Percentiles rank a stretch among this genome's conserved stretches.
phyloP scores from a whole-genome alignment of 495 filamentous ascomycete species.

The Sordaria brevicollis region DNA sequence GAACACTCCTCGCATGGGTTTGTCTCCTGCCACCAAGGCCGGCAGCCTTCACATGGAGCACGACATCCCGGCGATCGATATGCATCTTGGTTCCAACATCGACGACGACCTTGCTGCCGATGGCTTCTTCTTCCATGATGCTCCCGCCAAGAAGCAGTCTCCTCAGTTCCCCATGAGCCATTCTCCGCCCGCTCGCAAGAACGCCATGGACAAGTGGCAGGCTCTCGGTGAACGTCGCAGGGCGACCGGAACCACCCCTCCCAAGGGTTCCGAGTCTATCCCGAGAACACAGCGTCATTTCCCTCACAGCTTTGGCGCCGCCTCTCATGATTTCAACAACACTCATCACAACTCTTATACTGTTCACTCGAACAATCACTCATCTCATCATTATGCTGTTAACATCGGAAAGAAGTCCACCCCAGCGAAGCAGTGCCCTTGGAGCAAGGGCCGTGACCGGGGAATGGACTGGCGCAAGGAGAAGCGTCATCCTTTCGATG shows the following conservation, averaged over 20 bases:
- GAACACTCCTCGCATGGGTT: slow-evolving; percentile 38
- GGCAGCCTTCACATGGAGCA: slow-evolving; percentile 25
- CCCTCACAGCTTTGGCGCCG: slow-evolving; percentile 18
- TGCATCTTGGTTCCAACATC: slow-evolving; percentile 30
- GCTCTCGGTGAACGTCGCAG: slow-evolving; percentile 72
- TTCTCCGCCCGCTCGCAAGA: slow-evolving; percentile 39
- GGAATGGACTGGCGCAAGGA: slow-evolving; percentile 57
- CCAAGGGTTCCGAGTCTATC: slow-evolving; percentile 33
- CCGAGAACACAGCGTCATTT: slow-evolving; percentile 29
- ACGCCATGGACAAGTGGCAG: slow-evolving; percentile 73
- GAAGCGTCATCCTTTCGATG: slow-evolving; percentile 55
- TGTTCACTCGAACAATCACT: slow-evolving; percentile 15
- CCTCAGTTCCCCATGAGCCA: slow-evolving; percentile 34
- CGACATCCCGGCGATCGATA: slow-evolving; percentile 30
- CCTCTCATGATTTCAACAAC: slow-evolving; percentile 20
- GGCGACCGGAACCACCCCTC: slow-evolving; percentile 40
- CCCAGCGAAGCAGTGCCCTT: slow-evolving; percentile 33
- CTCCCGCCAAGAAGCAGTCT: slow-evolving; percentile 31
- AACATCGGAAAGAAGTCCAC: slow-evolving; percentile 15
- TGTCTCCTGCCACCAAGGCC: slow-evolving; percentile 42
- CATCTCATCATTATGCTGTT: slow-evolving; percentile 8
- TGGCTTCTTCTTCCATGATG: slow-evolving; percentile 60
- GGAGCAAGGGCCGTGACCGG: slow-evolving; percentile 38
- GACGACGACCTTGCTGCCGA: slow-evolving; percentile 51
- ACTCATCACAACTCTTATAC: slow-evolving; percentile 14